Base-by-base conservation (phyloP, 148 eudicot genomes). In the Talinum fruticosum region DNA sequence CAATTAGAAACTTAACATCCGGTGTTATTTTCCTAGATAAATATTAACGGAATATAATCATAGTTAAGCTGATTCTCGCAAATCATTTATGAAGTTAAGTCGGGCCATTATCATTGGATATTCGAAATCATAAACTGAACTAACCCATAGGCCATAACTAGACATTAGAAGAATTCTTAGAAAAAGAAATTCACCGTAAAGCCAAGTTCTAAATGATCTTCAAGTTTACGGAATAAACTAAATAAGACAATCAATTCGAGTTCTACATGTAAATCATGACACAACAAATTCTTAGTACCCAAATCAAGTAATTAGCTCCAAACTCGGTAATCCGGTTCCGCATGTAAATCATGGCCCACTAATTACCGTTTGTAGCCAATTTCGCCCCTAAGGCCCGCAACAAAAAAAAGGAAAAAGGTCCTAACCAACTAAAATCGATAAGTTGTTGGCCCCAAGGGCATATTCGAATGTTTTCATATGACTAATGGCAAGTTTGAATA, bases 91-190 rank as follows among this genome's bases (percentile, higher is more conserved):
- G 8, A 57, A 28, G 64, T 23, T 57, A 57, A 57, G 64, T 21
- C 64, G 6, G 24, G 26, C 2, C 28, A 57, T 21, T 8, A 57
- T 5, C 8, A 57, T 57, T 7, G 64, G 2, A 41, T 10, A 0
- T 10, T 24, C 64, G n/a, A 57, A n/a, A 57, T 23, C 24, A 57
- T 57, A 57, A 23, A 57, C 28, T 57, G n/a, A 57, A 2, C 26
- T 24, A 57, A 57, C n/a, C n/a, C n/a, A n/a, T n/a, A n/a, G n/a
- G n/a, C 64, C 57, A 57, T 57, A 57, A 57, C 62, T 54, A 54
- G 23, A 54, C 62, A n/a, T 53, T 54, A 54, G 62, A 54, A 54
- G 4, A 5, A n/a, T 57, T n/a, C 64, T 57, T 19, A 57, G 4
- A 57, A 57, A 16, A 57, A 57, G 10, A 8, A 24, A n/a, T 57